Evolutionary conservation across 2,329 filamentous ascomycete species (phyloP), one percentile per base, ranked within the genome.

Genomic region (Orbilia brochopaga): DNA sequence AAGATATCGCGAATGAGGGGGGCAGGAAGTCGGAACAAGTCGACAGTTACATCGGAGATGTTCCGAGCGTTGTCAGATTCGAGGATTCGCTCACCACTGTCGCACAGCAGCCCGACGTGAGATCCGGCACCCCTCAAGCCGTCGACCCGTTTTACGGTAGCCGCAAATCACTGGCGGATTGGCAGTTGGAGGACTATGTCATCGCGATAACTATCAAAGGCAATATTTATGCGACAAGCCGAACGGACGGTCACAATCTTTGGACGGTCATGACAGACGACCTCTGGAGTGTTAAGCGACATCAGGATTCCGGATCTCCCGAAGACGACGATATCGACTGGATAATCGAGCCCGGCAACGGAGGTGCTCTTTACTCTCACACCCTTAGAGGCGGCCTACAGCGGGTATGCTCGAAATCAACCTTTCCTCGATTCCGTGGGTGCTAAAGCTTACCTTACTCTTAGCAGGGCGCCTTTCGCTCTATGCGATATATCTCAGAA

Each of bases 281-380:
- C 37, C 46, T 70, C 21, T 70, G 66, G 66, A 60, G 56, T 32
- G 66, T 70, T 54, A 57, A 57, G 40, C 46, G 59, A 35, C 59
- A 70, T 27, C 21, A 35, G 5, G 42, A 58, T 8, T 19, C n/a
- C 15, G 23, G 54, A 40, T 19, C 1, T 27, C 17, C 48, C 13
- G 60, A 56, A 6, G 21, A 50, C 7, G 60, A 70, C 44, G 66
- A 70, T 57, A 35, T 70, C 17, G 66, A 70, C 42, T 70, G 66
- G 66, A 64, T 70, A 50, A 70, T 70, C 24, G 66, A 70, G 35
- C 66, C 66, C 17, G 66, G 66, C 19, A 70, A 70, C 24, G 66
- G 66, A 32, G 66, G 66, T 7, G 56, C 59, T 17, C 42, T 70
- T 7, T 70, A 70, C 30, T 55, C 66, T 10, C 48, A 70, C 35